Percentiles rank a stretch among this genome's conserved stretches.
These are phyloP conservation scores for Naganishia albida DNA, from an alignment of 1,284 basidiomycete genomes.

Conservation along the genomic window DNA sequence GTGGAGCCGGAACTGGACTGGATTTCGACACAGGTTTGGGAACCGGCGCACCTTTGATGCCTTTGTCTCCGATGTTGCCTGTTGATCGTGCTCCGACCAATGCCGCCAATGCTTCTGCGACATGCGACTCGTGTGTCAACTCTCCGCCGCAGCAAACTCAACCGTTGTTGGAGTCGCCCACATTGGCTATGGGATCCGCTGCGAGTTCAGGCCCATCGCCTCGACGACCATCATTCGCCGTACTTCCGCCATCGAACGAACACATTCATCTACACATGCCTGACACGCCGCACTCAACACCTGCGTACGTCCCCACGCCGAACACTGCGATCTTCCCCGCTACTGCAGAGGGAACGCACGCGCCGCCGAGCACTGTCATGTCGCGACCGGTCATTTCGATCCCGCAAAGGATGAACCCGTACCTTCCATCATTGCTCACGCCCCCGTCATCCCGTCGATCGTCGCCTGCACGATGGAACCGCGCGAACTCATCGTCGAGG, in stretches of 20 bases:
- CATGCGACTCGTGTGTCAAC: constrained; percentile 19
- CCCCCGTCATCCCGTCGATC: constrained; percentile 23
- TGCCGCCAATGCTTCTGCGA: background rate
- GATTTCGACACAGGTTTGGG: background rate
- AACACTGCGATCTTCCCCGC: no score
- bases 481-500: constrained; percentile 9
- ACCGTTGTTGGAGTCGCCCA: constrained; percentile 8
- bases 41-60: background rate
- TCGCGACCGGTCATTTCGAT: constrained; percentile 18
- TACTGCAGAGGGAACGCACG: background rate
- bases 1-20: constrained; percentile 10
- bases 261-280: constrained; percentile 10
- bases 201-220: background rate
- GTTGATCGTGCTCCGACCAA: background rate
- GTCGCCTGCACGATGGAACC: constrained; percentile 20
- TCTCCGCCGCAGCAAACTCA: constrained; percentile 14
- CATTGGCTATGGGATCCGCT: background rate
- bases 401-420: constrained; percentile 20
- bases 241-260: background rate
- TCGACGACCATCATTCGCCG: constrained; percentile 15
- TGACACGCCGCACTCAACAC: constrained; percentile 24
- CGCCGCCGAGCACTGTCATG: constrained; percentile 18
- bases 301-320: constrained; percentile 3
- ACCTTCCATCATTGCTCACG: constrained; percentile 20
- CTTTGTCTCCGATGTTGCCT: background rate